Evolutionary conservation across 768 basidiomycete genomes (phyloP).

Genomic region (Clavaria fumosa): DNA sequence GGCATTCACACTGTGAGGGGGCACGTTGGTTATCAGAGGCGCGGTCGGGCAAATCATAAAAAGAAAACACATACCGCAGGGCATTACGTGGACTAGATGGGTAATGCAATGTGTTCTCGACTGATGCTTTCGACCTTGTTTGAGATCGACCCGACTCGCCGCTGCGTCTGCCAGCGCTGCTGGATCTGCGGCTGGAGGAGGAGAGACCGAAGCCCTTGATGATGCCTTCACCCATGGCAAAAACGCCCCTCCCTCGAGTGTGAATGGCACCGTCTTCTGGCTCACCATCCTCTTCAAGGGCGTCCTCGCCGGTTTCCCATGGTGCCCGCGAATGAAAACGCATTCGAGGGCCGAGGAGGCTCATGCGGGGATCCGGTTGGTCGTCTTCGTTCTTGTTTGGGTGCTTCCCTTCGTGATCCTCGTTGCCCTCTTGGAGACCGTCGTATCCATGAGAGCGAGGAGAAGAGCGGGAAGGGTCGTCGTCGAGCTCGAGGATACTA

Average conservation of each 20-base stretch:
- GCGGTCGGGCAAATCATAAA: conserved; percentile 5
- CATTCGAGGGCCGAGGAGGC: conserved; percentile 70
- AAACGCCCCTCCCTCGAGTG: conserved; percentile 12
- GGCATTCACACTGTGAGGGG: conserved; percentile 25
- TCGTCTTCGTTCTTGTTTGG: conserved; percentile 42
- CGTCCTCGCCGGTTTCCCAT: conserved; percentile 53
- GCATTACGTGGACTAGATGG: conserved; percentile 36
- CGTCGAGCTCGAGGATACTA: conserved; percentile 43
- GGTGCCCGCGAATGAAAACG: conserved; percentile 69
- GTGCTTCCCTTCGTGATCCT: conserved; percentile 28
- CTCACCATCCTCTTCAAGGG: conserved; percentile 32
- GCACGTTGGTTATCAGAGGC: conserved; percentile 24
- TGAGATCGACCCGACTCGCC: conserved; percentile 44
- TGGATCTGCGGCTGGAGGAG: conserved; percentile 29
- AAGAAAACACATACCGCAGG: conserved; percentile 35
- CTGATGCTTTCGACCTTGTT: conserved; percentile 36
- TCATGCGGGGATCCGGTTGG: conserved; percentile 37
- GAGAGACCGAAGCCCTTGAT: conserved; percentile 32
- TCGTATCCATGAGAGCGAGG: conserved; percentile 16
- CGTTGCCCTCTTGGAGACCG: conserved; percentile 18
- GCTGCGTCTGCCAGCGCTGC: conserved; percentile 37
- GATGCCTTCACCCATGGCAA: conserved; percentile 14
- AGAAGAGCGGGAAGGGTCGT: conserved; percentile 28
- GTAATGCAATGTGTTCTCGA: conserved; percentile 40
- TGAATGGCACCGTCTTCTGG: conserved; percentile 22